phyloP scores from a whole-genome alignment of 441 rosid genomes.

The Pelargonium australe region DNA sequence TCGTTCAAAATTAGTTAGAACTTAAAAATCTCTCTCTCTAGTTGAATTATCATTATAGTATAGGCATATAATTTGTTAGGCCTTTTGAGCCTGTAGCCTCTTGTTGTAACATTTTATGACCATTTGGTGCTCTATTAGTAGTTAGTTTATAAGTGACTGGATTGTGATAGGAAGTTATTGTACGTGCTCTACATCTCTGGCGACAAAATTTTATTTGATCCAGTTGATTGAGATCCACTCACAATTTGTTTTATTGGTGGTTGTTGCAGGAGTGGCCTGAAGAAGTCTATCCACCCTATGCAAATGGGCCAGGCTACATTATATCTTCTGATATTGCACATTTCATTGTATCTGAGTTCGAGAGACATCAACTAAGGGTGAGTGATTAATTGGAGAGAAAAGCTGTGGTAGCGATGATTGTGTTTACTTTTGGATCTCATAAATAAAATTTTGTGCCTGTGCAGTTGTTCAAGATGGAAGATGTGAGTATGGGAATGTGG shows the following conservation, averaged over 20 bases:
- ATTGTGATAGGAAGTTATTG: too few relatives aligned
- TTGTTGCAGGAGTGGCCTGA: conserved; percentile 3
- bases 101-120: not conserved
- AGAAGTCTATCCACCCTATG: conserved; percentile 4
- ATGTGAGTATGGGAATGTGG: not conserved
- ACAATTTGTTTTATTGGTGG: not conserved
- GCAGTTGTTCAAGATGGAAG: conserved; percentile 7
- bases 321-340: not conserved
- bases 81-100: not conserved
- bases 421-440: not conserved
- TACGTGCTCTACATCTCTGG: too few relatives aligned
- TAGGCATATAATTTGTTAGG: not conserved
- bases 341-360: not conserved
- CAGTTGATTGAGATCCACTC: not conserved
- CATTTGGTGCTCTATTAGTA: not conserved
- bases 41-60: not conserved
- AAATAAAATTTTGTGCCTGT: not conserved
- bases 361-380: not conserved
- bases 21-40: too few relatives aligned
- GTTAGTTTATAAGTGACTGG: not conserved
- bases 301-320: conserved; percentile 7
- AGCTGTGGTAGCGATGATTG: not conserved
- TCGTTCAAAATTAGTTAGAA: not conserved
- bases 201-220: too few relatives aligned
- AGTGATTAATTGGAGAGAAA: not conserved